Conservation (phyloP, 2,329 filamentous ascomycete genomes). For the Fusarium buxicola region DNA sequence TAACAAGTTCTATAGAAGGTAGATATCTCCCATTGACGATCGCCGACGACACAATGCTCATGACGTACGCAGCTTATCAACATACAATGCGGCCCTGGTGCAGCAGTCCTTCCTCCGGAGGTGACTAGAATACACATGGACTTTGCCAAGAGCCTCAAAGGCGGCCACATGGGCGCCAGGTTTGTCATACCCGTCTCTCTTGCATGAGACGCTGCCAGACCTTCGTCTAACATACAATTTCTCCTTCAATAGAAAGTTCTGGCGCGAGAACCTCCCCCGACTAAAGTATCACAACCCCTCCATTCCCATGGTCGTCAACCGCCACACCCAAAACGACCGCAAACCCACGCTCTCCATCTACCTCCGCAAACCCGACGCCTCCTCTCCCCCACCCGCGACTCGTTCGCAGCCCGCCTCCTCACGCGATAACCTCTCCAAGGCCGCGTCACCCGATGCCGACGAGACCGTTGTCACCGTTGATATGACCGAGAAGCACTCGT, state of each 20-base stretch:
- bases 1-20: conserved; percentile 56
- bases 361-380: conserved; percentile 58
- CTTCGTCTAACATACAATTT: conserved; percentile 34
- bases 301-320: conserved; percentile 84
- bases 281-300: conserved; percentile 95
- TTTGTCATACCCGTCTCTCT: conserved; percentile 58
- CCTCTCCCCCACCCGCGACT: conserved; percentile 44
- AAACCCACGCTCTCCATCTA: conserved; percentile 74
- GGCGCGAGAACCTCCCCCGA: conserved; percentile 82
- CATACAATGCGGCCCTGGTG: conserved; percentile 84
- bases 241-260: conserved; percentile 78
- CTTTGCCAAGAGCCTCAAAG: conserved; percentile 70
- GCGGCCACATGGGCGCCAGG: conserved; percentile 80
- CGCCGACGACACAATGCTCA: conserved; percentile 41
- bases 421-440: conserved; percentile 59
- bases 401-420: conserved; percentile 60
- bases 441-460: conserved; percentile 59
- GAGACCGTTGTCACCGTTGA: conserved; percentile 67
- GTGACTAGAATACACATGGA: conserved; percentile 81
- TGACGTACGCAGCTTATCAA: conserved; percentile 70
- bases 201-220: background rate
- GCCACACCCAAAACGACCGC: conserved; percentile 66
- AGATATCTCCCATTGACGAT: conserved; percentile 41
- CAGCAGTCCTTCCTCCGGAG: conserved; percentile 81
- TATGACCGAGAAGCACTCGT: conserved; percentile 72